These are phyloP conservation scores for Cystobasidium ongulense DNA, from an alignment of 768 basidiomycete species.

Conservation along the genomic window DNA sequence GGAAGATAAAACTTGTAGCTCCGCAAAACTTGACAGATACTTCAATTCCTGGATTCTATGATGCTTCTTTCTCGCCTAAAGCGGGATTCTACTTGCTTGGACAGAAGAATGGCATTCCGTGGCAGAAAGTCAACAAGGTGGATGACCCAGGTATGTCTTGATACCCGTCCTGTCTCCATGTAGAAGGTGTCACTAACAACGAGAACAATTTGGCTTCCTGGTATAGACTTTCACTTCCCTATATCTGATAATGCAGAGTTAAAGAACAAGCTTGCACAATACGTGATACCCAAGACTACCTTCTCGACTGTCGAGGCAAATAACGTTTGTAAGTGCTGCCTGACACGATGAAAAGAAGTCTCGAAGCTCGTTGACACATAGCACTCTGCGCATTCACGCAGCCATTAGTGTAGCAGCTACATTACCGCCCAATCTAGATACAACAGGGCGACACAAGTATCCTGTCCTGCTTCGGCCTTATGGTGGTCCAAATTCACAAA, in stretches of 20 bases:
- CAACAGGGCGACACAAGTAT: conserved; percentile 89
- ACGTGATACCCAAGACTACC: conserved; percentile 56
- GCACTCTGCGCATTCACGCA: neutral
- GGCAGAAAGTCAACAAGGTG: conserved; percentile 67
- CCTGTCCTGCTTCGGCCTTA: conserved; percentile 88
- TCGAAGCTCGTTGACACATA: neutral
- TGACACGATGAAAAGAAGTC: too few relatives aligned
- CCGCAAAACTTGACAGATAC: conserved; percentile 44
- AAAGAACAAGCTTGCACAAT: conserved; percentile 58
- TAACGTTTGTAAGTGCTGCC: conserved; percentile 15
- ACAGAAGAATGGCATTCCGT: conserved; percentile 75
- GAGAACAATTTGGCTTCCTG: too few relatives aligned
- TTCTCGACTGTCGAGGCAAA: neutral
- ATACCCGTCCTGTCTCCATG: too few relatives aligned
- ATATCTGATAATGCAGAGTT: conserved; percentile 65
- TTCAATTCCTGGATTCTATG: conserved; percentile 52
- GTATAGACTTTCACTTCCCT: conserved; percentile 53
- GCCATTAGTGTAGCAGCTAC: conserved; percentile 70
- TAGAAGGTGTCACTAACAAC: too few relatives aligned
- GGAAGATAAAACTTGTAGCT: neutral
- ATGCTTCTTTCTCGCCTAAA: conserved; percentile 68
- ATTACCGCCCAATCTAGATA: conserved; percentile 84
- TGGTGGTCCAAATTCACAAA: conserved; percentile 80
- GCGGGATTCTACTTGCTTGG: conserved; percentile 73
- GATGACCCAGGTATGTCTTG: conserved; percentile 49